Percentiles rank a stretch among this genome's conserved stretches.
phyloP scores from a whole-genome alignment of 2,329 filamentous ascomycete species.

The Stemphylium vesicarium region DNA sequence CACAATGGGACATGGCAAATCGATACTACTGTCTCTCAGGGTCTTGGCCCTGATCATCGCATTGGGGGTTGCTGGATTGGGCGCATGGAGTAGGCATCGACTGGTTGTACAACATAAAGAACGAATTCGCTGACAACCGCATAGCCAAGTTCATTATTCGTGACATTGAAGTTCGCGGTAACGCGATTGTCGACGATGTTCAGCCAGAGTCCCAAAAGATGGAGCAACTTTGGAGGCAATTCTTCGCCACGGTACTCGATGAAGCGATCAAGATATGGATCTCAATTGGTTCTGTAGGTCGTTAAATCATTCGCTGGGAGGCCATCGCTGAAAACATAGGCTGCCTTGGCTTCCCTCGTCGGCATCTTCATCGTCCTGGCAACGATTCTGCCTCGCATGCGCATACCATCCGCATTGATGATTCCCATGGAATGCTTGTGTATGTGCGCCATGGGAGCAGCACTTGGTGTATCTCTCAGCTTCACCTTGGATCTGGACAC shows the following conservation, averaged over 20 bases:
- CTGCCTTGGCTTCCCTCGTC: constrained; percentile 27
- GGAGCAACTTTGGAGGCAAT: constrained; percentile 27
- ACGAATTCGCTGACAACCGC: not conserved
- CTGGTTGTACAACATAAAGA: not conserved
- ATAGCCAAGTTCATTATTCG: constrained; percentile 28
- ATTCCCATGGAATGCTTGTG: constrained; percentile 32
- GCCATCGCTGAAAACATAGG: constrained; percentile 21
- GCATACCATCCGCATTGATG: constrained; percentile 24
- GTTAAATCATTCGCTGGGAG: not conserved
- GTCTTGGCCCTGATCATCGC: constrained; percentile 29
- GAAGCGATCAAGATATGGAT: constrained; percentile 32
- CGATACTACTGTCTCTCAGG: constrained; percentile 27
- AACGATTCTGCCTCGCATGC: constrained; percentile 18
- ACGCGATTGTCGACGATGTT: constrained; percentile 19
- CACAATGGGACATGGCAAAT: constrained; percentile 27
- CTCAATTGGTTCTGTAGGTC: constrained; percentile 34
- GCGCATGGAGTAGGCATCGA: constrained; percentile 32
- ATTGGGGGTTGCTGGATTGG: constrained; percentile 29
- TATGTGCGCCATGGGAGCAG: constrained; percentile 29
- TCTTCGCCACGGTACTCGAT: constrained; percentile 20
- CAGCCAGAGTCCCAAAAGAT: constrained; percentile 11
- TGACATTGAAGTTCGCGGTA: constrained; percentile 29
- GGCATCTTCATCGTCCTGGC: constrained; percentile 26
- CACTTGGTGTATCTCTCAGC: constrained; percentile 31
- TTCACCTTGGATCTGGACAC: constrained; percentile 24